phyloP scores from a whole-genome alignment of 2,329 filamentous ascomycete genomes.

The Annulohypoxylon truncatum region DNA sequence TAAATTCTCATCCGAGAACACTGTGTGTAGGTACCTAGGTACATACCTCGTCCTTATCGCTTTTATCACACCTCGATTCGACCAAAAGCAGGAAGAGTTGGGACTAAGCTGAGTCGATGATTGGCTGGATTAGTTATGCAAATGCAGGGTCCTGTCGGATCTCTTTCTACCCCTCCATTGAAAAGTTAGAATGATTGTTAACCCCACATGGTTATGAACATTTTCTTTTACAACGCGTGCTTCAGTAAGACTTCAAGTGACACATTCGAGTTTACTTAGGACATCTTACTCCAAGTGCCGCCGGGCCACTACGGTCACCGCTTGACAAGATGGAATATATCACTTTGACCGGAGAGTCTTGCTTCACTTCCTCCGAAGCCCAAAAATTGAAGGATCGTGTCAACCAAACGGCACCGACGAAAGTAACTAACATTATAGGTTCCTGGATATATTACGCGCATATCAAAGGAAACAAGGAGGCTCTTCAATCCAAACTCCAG shows the following conservation, averaged over 20 bases:
- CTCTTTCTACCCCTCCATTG: constrained; percentile 33
- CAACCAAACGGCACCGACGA: constrained; percentile 53
- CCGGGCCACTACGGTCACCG: constrained; percentile 10
- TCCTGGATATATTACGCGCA: constrained; percentile 76
- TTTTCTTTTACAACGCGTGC: constrained; percentile 28
- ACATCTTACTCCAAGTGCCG: constrained; percentile 4
- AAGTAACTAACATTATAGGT: constrained; percentile 62
- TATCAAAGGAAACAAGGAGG: constrained; percentile 60
- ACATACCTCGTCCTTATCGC: constrained; percentile 17
- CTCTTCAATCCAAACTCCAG: constrained; percentile 56
- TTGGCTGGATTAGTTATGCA: constrained; percentile 22
- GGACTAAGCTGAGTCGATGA: constrained; percentile 12
- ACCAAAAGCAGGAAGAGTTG: constrained; percentile 11
- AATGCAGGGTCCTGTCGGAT: constrained; percentile 35
- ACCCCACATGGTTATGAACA: constrained; percentile 30
- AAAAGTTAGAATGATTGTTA: constrained; percentile 15
- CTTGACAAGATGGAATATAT: constrained; percentile 44
- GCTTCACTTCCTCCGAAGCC: constrained; percentile 62
- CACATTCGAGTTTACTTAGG: constrained; percentile 2
- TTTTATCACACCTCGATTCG: constrained; percentile 14
- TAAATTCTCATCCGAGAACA: constrained; percentile 25
- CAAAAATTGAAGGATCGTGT: constrained; percentile 59
- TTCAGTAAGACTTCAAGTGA: constrained; percentile 17
- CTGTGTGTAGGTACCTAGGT: background rate
- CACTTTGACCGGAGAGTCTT: constrained; percentile 55